Evolutionary conservation across 176 grass and related monocot genomes (phyloP), one percentile per base, ranked within the genome.

Genomic region (Aegilops longissima): DNA sequence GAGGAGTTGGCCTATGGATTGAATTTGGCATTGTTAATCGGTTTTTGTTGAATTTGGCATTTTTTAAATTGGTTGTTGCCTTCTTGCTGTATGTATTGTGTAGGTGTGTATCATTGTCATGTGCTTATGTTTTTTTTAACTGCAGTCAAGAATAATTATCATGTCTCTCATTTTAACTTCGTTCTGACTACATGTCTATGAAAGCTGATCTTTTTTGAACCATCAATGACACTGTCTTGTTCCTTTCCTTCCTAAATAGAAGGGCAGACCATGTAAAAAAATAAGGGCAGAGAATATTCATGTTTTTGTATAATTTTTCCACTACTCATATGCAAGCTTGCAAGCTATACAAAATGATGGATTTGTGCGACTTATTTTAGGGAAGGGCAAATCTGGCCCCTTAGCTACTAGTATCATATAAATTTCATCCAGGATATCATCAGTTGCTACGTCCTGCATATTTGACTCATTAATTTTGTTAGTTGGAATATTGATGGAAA

Each of bases 401-500:
- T 33, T 67, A 51, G 31, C 27, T 67, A 66, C 64, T 3, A 54
- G 2, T 62, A 11, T 82, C 29, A 35, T 12, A 3, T 23, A 51
- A 3, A 52, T 54, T 52, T 52, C 27, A 70, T 82, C 12, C 20
- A n/a, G 27, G 18, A 52, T 82, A 29, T 18, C 23, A 64, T 39
- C 5, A 34, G 17, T 68, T 51, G 8, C 45, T 54, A 9, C 0
- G 23, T 52, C 12, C 25, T 76, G 24, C 44, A 30, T 66, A 40
- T 82, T 24, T 61, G 34, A 36, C 17, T 70, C 63, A 14, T 61
- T 49, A 6, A 21, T 76, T 44, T 29, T 82, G 84, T 11, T 56
- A 63, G 68, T 71, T 67, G 11, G 80, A 81, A 18, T 72, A 58
- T 63, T 91, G 6, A 88, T 65, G 51, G 16, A 65, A 78, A 70